phyloP scores from a whole-genome alignment of 768 basidiomycete genomes.

The Mycena capillaripes region DNA sequence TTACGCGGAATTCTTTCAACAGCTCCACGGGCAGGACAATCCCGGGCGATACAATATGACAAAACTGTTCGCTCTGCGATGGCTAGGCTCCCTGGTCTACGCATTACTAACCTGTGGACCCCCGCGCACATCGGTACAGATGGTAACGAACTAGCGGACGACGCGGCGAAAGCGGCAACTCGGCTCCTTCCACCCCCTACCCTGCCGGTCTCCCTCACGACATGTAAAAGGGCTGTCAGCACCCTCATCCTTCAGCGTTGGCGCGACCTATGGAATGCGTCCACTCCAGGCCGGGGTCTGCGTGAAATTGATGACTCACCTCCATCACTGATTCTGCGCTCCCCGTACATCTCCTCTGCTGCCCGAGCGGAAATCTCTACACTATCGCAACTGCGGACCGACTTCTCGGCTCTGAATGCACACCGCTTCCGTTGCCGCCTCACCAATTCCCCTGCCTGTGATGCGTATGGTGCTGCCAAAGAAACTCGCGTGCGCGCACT shows the following conservation, averaged over 20 bases:
- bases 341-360: slow-evolving; percentile 9
- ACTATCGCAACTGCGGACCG: neutral
- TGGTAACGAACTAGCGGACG: slow-evolving; percentile 16
- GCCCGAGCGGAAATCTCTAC: neutral
- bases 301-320: slow-evolving; percentile 1
- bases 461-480: neutral
- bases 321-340: neutral
- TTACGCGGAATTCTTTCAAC: neutral
- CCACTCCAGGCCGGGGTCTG: neutral
- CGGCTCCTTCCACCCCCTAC: neutral
- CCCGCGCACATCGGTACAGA: slow-evolving; percentile 10
- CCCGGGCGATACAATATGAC: slow-evolving; percentile 2
- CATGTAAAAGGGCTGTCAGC: neutral
- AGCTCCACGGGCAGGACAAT: neutral
- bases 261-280: neutral
- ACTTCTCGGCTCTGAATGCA: neutral
- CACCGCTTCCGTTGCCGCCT: neutral
- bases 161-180: slow-evolving; percentile 9
- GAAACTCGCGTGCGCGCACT: slow-evolving; percentile 11
- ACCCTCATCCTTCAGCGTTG: neutral
- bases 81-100: neutral
- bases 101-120: slow-evolving; percentile 14
- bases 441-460: neutral
- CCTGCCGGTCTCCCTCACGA: slow-evolving; percentile 8
- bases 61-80: neutral